phyloP scores from a whole-genome alignment of 139 green algal genomes.

The Deuterostichococcus epilithicus region DNA sequence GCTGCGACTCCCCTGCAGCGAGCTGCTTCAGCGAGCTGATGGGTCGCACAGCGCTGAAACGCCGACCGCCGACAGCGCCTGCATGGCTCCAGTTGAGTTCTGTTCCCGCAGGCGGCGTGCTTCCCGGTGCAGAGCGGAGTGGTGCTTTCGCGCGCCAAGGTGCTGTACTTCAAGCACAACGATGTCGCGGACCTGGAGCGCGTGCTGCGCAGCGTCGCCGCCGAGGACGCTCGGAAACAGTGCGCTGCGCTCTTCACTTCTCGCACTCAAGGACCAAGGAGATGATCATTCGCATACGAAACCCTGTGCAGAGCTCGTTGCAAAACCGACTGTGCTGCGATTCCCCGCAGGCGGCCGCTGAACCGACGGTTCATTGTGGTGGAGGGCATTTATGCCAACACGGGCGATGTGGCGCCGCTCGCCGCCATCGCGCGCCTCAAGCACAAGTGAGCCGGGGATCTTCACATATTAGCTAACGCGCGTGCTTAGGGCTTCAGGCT shows the following conservation, averaged over 20 bases:
- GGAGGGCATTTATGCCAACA: constrained; percentile 88
- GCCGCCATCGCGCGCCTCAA: constrained; percentile 76
- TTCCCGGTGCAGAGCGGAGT: constrained; percentile 83
- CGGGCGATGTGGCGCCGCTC: constrained; percentile 81
- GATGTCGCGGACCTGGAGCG: constrained; percentile 84
- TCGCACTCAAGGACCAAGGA: background rate
- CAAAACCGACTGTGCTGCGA: background rate
- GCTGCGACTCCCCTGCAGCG: too few species aligned
- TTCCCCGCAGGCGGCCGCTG: constrained; percentile 63
- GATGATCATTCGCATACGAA: background rate
- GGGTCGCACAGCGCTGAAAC: too few species aligned
- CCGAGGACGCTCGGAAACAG: constrained; percentile 45
- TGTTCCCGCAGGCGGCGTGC: constrained; percentile 35
- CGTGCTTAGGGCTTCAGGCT: background rate
- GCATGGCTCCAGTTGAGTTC: too few species aligned
- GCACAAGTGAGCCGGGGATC: constrained; percentile 42
- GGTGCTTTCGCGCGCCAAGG: constrained; percentile 61
- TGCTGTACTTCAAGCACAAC: constrained; percentile 92
- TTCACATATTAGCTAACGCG: background rate
- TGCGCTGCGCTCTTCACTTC: constrained; percentile 3
- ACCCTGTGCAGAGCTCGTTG: background rate
- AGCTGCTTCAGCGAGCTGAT: too few species aligned
- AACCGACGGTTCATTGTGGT: constrained; percentile 91
- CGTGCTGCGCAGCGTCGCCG: constrained; percentile 57
- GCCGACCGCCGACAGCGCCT: background rate